Base-by-base conservation (phyloP, 208 protist species). In the Blastocrithidia nonstop region DNA sequence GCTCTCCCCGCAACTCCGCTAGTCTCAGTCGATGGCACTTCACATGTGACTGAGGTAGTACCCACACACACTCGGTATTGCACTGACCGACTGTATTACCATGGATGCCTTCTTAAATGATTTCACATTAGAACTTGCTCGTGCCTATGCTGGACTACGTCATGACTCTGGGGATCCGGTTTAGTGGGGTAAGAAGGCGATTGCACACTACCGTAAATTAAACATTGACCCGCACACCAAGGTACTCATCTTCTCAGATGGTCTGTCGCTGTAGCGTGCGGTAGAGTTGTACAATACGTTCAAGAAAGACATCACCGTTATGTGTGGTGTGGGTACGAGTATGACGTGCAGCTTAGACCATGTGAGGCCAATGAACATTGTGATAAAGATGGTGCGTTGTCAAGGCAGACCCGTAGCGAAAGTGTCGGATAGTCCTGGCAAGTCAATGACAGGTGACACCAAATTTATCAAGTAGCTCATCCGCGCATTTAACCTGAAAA, bases 351-450 rank as follows among this genome's bases (percentile, higher is more conserved):
- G 68, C 39, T 84, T 92, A 33, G 61, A 74, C 8, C 66, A 67
- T 16, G 74, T 88, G 11, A 45, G 46, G 15, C 52, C 74, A 33
- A 62, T 92, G 41, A 92, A 88, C 53, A 88, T 88, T 41, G 82
- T 92, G n/a, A 70, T 92, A 21, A 92, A 92, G 59, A 92, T 92
- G 82, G 72, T 83, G 32, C 66, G 71, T 37, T 92, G 77, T 61
- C 71, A 92, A 54, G 77, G 77, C 20, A 69, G 58, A 33, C 82
- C 82, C 2, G 82, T 92, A 11, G 82, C 82, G 32, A 92, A 92
- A 63, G 48, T 92, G 29, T 92, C 82, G 2, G 82, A 92, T 63
- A 76, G 59, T 27, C 73, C 77, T 4, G 82, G 66, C n/a, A 92
- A 92, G 61, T 72, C 47, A 46, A 78, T 75, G 46, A 81, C 65